Conservation (phyloP, 345 rosid genomes). For the Salix caprea region DNA sequence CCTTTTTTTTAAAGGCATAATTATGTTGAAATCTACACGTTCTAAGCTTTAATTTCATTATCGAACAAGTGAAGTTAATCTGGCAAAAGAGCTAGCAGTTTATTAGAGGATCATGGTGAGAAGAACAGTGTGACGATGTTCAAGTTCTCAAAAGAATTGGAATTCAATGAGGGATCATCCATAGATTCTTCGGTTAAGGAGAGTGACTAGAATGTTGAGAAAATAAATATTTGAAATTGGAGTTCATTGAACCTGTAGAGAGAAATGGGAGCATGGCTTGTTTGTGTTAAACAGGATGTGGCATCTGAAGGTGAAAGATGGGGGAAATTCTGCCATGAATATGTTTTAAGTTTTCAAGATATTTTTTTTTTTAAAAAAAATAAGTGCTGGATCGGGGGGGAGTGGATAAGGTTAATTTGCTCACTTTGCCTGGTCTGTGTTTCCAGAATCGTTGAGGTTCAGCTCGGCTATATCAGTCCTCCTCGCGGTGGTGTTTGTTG, state of each 20-base stretch:
- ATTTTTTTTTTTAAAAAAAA: too few species aligned
- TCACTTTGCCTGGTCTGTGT: slow-evolving; percentile 6
- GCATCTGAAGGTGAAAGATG: neutral
- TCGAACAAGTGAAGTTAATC: neutral
- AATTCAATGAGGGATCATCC: neutral
- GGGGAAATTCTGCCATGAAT: neutral
- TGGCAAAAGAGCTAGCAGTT: neutral
- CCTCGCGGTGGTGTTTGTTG: slow-evolving; percentile 71
- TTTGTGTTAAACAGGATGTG: neutral
- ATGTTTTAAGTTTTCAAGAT: neutral
- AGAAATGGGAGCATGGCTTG: neutral
- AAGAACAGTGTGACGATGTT: neutral
- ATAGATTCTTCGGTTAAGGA: neutral
- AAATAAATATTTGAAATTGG: neutral
- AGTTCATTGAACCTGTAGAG: neutral
- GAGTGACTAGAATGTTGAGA: neutral
- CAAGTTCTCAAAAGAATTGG: neutral
- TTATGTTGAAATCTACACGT: neutral
- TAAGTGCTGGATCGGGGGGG: neutral
- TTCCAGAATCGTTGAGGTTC: slow-evolving; percentile 55
- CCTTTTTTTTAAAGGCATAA: neutral
- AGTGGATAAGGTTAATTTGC: neutral
- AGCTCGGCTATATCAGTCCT: slow-evolving; percentile 62
- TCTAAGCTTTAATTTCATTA: neutral
- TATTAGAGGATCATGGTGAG: neutral